Evolutionary conservation across 306 rosid genomes (phyloP).

Genomic region (Rubus idaeus): DNA sequence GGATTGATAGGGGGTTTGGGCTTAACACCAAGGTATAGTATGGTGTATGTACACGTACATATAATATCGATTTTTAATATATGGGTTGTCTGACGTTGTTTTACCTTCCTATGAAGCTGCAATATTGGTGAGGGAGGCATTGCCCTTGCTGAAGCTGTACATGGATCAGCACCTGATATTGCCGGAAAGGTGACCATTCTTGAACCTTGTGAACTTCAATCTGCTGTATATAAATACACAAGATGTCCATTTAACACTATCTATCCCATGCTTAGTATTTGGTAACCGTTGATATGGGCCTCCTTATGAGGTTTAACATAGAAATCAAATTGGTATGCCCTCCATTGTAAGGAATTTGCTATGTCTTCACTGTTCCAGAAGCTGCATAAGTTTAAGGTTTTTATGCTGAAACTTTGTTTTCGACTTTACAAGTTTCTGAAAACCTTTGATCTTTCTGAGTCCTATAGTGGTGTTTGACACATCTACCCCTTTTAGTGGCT

Average conservation of each 20-base stretch:
- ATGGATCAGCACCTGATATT: conserved; percentile 99
- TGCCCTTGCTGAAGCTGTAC: conserved; percentile 99
- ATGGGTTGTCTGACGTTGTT: conserved; percentile 29
- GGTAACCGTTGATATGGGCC: not conserved
- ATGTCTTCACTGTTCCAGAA: not conserved
- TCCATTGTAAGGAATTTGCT: not conserved
- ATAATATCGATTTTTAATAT: not conserved
- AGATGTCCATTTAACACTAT: not conserved
- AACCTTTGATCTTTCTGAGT: not conserved
- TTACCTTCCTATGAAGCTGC: conserved; percentile 51
- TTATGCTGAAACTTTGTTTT: not conserved
- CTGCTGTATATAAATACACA: not conserved
- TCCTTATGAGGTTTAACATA: not conserved
- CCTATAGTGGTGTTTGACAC: not conserved
- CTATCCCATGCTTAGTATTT: not conserved
- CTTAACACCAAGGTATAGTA: conserved; percentile 77
- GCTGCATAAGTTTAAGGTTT: not conserved
- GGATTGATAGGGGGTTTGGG: conserved; percentile 99
- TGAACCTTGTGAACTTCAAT: conserved; percentile 6
- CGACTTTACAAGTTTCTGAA: not conserved
- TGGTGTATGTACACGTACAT: not conserved
- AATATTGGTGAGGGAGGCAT: conserved; percentile 99
- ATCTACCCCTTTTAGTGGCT: not conserved
- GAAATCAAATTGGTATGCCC: not conserved
- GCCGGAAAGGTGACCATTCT: conserved; percentile 84